Percentiles rank a stretch among this genome's conserved stretches.
These are phyloP conservation scores for Aspergillus melleus DNA, from an alignment of 2,329 filamentous ascomycete species.

Conservation along the genomic window DNA sequence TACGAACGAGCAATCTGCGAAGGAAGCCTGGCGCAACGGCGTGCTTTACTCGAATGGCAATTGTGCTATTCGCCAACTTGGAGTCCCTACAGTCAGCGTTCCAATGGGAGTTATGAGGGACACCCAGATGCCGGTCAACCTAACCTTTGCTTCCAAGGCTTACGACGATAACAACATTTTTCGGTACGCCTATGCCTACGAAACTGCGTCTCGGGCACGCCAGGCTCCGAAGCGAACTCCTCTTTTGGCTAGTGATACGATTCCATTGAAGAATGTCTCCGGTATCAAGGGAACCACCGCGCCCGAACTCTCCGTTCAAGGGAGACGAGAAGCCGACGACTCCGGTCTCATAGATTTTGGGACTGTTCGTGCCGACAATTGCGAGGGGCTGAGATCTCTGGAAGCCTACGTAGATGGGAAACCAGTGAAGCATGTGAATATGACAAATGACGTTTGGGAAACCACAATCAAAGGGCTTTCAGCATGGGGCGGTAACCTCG, in stretches of 20 bases:
- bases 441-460: too few relatives aligned
- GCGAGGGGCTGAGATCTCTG: too few relatives aligned
- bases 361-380: too few relatives aligned
- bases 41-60: conserved; percentile 58
- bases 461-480: too few relatives aligned
- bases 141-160: conserved; percentile 54
- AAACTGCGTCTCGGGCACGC: conserved; percentile 22
- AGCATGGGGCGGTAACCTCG: too few relatives aligned
- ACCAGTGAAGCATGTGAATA: too few relatives aligned
- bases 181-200: conserved; percentile 29
- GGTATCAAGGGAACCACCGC: too few relatives aligned
- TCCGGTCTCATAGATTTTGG: too few relatives aligned
- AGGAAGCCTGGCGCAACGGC: conserved; percentile 49
- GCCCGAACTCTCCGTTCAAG: too few relatives aligned
- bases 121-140: conserved; percentile 53
- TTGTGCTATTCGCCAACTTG: conserved; percentile 54
- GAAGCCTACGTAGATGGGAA: too few relatives aligned
- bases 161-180: conserved; percentile 44
- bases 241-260: conserved; percentile 23
- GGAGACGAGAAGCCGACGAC: too few relatives aligned
- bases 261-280: not conserved
- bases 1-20: conserved; percentile 1
- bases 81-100: conserved; percentile 55
- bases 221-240: conserved; percentile 20
- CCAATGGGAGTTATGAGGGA: conserved; percentile 53